Evolutionary conservation across 208 protist species (phyloP).

Genomic region (Plasmodiophora brassicae): DNA sequence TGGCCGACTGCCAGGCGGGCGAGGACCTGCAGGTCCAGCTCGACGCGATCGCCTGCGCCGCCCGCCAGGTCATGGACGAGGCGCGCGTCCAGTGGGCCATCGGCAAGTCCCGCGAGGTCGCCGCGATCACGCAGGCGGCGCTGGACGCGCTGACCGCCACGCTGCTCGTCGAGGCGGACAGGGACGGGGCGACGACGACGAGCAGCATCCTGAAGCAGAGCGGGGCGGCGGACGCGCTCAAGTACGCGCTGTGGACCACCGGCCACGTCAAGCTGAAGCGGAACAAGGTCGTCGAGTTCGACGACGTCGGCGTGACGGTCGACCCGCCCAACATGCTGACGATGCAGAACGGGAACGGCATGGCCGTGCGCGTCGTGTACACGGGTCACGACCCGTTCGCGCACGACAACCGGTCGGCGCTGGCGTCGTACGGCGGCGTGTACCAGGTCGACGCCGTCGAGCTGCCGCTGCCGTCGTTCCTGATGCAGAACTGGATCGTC

Average conservation of each 20-base stretch:
- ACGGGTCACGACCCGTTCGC: background rate
- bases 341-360: slow-evolving; percentile 17
- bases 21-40: background rate
- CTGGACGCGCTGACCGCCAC: background rate
- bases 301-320: background rate
- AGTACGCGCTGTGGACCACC: background rate
- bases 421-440: background rate
- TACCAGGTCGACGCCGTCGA: slow-evolving; percentile 10
- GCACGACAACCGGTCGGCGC: background rate
- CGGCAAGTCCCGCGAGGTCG: background rate
- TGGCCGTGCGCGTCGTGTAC: background rate
- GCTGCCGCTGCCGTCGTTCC: slow-evolving; percentile 21
- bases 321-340: slow-evolving; percentile 23
- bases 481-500: slow-evolving; percentile 2
- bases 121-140: background rate
- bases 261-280: slow-evolving; percentile 23
- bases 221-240: background rate
- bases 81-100: background rate
- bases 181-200: background rate
- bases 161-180: background rate
- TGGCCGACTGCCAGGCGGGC: background rate
- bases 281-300: slow-evolving; percentile 25
- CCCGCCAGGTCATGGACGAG: background rate
- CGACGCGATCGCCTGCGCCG: background rate
- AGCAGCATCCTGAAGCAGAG: background rate